Conservation (phyloP, 805 yeast genomes). For the Suhomyces canberraensis region DNA sequence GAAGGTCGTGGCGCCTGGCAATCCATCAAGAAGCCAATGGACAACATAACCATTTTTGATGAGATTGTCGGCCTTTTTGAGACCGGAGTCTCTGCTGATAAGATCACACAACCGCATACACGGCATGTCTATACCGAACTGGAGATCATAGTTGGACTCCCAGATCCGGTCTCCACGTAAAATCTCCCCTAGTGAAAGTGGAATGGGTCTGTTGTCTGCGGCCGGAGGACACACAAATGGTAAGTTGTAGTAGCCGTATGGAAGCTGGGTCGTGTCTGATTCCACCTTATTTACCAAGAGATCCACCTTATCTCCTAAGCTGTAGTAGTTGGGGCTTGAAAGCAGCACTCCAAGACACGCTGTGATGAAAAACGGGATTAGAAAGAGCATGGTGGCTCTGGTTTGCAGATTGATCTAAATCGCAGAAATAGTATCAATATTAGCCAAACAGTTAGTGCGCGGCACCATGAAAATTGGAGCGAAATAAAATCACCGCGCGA, state of each 20-base stretch:
- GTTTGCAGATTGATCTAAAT: too few relatives aligned
- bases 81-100: conserved; percentile 47
- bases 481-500: too few relatives aligned
- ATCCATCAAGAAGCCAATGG: conserved; percentile 79
- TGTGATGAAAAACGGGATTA: background rate
- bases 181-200: conserved; percentile 71
- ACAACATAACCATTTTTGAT: conserved; percentile 70
- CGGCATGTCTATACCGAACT: conserved; percentile 59
- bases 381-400: background rate
- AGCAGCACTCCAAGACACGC: conserved; percentile 13
- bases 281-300: conserved; percentile 74
- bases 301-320: conserved; percentile 59
- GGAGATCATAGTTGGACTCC: conserved; percentile 67
- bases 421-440: too few relatives aligned
- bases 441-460: too few relatives aligned
- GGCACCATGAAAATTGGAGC: too few relatives aligned
- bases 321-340: conserved; percentile 37
- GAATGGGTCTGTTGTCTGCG: conserved; percentile 53
- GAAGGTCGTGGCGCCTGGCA: conserved; percentile 87
- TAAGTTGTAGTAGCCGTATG: conserved; percentile 71
- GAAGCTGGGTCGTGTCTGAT: conserved; percentile 72
- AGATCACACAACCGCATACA: conserved; percentile 71
- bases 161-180: conserved; percentile 77
- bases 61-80: conserved; percentile 56
- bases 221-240: conserved; percentile 77